Evolutionary conservation across 1,139 yeast genomes (phyloP).

Genomic region (Meyerozyma carpophila): DNA sequence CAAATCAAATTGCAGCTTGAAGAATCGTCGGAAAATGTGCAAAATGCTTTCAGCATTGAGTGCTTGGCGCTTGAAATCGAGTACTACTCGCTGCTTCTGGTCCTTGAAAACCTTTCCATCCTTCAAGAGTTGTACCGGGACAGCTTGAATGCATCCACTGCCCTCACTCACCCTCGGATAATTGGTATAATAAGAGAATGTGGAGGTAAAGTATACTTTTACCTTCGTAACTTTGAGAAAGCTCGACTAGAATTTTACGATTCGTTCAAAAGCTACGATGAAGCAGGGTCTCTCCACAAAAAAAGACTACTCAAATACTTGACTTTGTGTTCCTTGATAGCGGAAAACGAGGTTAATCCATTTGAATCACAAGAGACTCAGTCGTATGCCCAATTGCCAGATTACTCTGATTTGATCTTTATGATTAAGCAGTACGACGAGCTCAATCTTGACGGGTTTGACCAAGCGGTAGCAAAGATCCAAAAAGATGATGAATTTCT

Average conservation of each 20-base stretch:
- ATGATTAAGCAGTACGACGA: slow-evolving; percentile 30
- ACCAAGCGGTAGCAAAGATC: slow-evolving; percentile 12
- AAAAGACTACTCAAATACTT: slow-evolving; percentile 58
- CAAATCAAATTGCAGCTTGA: slow-evolving; percentile 36
- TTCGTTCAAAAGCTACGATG: slow-evolving; percentile 72
- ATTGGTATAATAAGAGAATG: slow-evolving; percentile 70
- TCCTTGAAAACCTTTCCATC: slow-evolving; percentile 26
- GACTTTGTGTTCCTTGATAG: slow-evolving; percentile 57
- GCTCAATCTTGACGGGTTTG: slow-evolving; percentile 20
- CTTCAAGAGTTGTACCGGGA: slow-evolving; percentile 45
- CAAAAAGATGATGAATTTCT: slow-evolving; percentile 16
- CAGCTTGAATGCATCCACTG: slow-evolving; percentile 47
- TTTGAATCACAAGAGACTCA: slow-evolving; percentile 59
- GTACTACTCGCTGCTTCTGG: slow-evolving; percentile 28
- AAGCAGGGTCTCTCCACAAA: slow-evolving; percentile 59
- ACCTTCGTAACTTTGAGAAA: slow-evolving; percentile 51
- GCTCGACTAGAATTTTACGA: slow-evolving; percentile 68
- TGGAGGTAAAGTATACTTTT: slow-evolving; percentile 66
- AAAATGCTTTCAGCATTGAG: slow-evolving; percentile 49
- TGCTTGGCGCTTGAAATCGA: slow-evolving; percentile 64
- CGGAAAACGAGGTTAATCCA: slow-evolving; percentile 63
- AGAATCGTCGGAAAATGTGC: slow-evolving; percentile 36
- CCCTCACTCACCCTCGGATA: slow-evolving; percentile 71
- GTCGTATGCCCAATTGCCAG: slow-evolving; percentile 34
- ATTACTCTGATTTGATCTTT: slow-evolving; percentile 24